Conservation (phyloP, 2,329 filamentous ascomycete genomes). For the Phyllosticta ampelicida region DNA sequence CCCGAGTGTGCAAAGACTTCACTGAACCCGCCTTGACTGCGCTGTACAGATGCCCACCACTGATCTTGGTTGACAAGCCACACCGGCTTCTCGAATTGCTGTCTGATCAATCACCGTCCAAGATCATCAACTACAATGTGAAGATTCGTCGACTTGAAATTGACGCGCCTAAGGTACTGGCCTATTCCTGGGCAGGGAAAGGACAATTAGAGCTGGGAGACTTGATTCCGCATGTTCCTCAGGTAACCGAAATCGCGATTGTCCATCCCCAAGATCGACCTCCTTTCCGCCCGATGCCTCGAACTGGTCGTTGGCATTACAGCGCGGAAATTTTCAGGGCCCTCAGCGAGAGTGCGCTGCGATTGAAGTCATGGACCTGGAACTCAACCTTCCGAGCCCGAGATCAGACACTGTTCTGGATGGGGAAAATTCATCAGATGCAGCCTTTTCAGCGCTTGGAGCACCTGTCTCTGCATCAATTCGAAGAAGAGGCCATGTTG, state of each 20-base stretch:
- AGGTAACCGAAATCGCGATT: conserved; percentile 59
- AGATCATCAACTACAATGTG: conserved; percentile 49
- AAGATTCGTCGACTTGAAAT: conserved; percentile 63
- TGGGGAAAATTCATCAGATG: conserved; percentile 37
- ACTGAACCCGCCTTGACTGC: conserved; percentile 62
- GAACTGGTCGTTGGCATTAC: conserved; percentile 53
- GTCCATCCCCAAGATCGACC: conserved; percentile 58
- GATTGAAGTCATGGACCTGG: conserved; percentile 46
- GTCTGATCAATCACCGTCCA: conserved; percentile 32
- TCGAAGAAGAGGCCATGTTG: conserved; percentile 14
- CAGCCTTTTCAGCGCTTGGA: conserved; percentile 27
- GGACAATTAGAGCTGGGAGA: conserved; percentile 46
- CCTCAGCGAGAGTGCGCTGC: conserved; percentile 41
- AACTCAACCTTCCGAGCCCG: conserved; percentile 37
- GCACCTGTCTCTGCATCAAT: conserved; percentile 27
- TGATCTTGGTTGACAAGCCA: conserved; percentile 43
- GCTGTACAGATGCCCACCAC: conserved; percentile 58
- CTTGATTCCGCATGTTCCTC: conserved; percentile 54
- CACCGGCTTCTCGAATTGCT: conserved; percentile 43
- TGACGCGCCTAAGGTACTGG: conserved; percentile 50
- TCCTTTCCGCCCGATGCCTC: conserved; percentile 43
- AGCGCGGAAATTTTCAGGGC: conserved; percentile 53
- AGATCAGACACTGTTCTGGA: conserved; percentile 18
- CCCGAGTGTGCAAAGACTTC: conserved; percentile 51
- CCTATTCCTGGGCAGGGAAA: conserved; percentile 42